Base-by-base conservation (phyloP, 805 yeast genomes). In the Cyberlindnera japonica region DNA sequence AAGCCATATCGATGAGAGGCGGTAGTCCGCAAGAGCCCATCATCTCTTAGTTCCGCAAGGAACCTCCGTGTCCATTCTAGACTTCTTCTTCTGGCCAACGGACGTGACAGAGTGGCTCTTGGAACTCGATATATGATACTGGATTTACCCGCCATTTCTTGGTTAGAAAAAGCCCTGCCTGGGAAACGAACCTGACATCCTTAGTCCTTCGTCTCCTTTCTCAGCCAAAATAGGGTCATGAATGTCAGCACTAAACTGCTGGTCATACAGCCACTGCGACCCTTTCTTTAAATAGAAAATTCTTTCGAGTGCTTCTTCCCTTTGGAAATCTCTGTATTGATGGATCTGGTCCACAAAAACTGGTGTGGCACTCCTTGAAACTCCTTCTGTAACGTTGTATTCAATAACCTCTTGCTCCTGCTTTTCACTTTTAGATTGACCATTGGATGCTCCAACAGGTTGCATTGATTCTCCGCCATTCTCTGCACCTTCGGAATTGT, bases 261-360 rank as follows among this genome's bases (percentile, higher is more conserved):
- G 34, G 9, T 28, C 38, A 6, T 33, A 26, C 11, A 35, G 32
- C 40, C 37, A 35, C n/a, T 29, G 44, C 15, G 44, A 31, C 3
- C 44, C 44, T 27, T 33, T 24, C 15, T 27, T 26, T 17, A 40
- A 31, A 19, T 22, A 40, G 12, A 21, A 14, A 3, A 21, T 37
- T 31, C 43, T 32, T 13, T 18, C 20, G 3, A 14, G 19, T 5
- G 12, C 18, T 6, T 4, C 23, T 3, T 14, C 6, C 17, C 37
- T 24, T 14, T 24, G 13, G 11, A 13, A 8, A 14, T 24, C 29
- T 26, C 8, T 10, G 12, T 35, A 23, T 5, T 7, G 6, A 18
- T 32, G 21, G 8, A n/a, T 7, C 14, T 21, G 19, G 8, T 21
- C 15, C 9, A 12, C n/a, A n/a, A n/a, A n/a, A n/a, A n/a, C n/a